Evolutionary conservation across 495 filamentous ascomycete species (phyloP), one percentile per base, ranked within the genome.

Genomic region (Penicillium argentinense): DNA sequence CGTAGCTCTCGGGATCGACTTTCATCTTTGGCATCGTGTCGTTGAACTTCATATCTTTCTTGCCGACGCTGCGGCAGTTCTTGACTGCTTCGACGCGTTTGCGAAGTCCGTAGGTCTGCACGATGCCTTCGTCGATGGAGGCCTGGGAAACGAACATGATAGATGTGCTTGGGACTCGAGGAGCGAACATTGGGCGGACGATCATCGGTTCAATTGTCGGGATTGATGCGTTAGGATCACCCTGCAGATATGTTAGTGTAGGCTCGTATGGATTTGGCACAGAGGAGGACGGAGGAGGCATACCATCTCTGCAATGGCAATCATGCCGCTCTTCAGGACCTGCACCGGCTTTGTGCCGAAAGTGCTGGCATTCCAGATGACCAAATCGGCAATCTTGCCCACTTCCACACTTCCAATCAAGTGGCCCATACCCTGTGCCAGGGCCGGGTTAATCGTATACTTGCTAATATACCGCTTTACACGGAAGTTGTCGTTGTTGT

Each of bases 11-110:
- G 8, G 93, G 89, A 58, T 98, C 91, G 29, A 98, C 93, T 63
- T 77, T 84, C 90, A 97, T 97, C 70, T 76, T 83, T 13, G 93
- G 93, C 84, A 85, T 91, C 14, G 69, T 64, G 57, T 91, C 85
- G 67, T 98, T 98, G 67, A 80, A 89, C 67, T 91, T 93, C 92
- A 98, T 97, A 61, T 97, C 88, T 59, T 73, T 78, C 78, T 98
- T 98, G 13, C 86, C 74, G 40, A 97, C 79, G 14, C 69, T 79
- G 49, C 93, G 79, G 62, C 92, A 97, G 39, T 83, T 81, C 54
- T 79, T 82, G 21, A 97, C 88, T 7, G 88, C 70, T 71, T 91
- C 89, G 47, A 97, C 70, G 26, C 89, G 78, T 67, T 93, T 95
- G 52, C 78, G 79, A 43, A 98, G 72, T 3, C 79, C 80, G 65